Percentiles rank a stretch among this genome's conserved stretches.
Conservation (phyloP, 2,329 filamentous ascomycete genomes). For the Aaosphaeria pasadenensis region DNA sequence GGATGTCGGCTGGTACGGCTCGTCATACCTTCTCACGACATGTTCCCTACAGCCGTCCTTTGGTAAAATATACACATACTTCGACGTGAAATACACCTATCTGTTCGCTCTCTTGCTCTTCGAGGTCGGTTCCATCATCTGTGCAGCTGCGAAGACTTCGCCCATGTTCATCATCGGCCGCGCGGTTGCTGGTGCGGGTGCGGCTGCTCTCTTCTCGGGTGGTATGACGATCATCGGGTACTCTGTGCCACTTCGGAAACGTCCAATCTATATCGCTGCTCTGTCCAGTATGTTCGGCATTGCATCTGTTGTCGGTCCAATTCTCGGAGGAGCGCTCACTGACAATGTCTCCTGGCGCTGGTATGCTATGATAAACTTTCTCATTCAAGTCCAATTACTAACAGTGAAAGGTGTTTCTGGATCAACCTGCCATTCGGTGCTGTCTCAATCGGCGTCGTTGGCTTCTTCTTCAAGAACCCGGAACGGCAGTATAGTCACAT, state of each 20-base stretch:
- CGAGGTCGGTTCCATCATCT: conserved; percentile 54
- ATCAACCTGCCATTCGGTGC: conserved; percentile 47
- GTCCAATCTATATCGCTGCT: conserved; percentile 41
- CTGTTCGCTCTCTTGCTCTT: conserved; percentile 48
- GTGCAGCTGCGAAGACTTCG: conserved; percentile 48
- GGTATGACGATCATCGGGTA: conserved; percentile 49
- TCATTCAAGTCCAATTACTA: too few relatives aligned
- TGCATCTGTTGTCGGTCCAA: conserved; percentile 39
- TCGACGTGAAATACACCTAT: conserved; percentile 52
- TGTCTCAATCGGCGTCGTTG: conserved; percentile 28
- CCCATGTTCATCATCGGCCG: conserved; percentile 55
- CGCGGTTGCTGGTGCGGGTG: conserved; percentile 53
- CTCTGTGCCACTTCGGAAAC: conserved; percentile 40
- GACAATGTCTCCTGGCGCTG: conserved; percentile 39
- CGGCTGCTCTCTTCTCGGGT: conserved; percentile 53
- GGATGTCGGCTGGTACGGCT: conserved; percentile 44
- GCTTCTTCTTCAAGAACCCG: conserved; percentile 30
- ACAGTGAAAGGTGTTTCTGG: conserved; percentile 26
- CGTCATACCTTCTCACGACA: conserved; percentile 45
- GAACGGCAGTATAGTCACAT: conserved; percentile 25
- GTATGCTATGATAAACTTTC: conserved; percentile 1
- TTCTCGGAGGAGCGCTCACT: conserved; percentile 43
- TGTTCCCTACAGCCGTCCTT: conserved; percentile 45
- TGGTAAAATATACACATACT: conserved; percentile 60
- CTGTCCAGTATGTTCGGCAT: conserved; percentile 40